A percentile compares a stretch with the other conserved stretches of the same genome.
These are phyloP conservation scores for Graphium sp. DNA, from an alignment of 2,329 filamentous ascomycete species.

Conservation along the genomic window DNA sequence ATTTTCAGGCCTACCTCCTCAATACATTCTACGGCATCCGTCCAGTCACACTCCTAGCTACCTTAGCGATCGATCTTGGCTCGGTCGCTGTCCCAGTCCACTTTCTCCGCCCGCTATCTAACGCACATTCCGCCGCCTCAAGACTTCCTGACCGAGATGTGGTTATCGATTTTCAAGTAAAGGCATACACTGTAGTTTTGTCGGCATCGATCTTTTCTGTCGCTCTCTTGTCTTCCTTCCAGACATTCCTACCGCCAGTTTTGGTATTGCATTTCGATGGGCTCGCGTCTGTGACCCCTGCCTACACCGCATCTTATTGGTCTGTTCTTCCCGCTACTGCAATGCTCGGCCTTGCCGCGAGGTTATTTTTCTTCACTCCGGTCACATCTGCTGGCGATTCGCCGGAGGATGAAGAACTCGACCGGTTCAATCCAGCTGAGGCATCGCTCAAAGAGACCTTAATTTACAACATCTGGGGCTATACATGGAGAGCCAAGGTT, in stretches of 20 bases:
- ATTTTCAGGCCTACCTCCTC: conserved; percentile 55
- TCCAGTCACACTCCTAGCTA: conserved; percentile 39
- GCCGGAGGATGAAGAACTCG: conserved; percentile 27
- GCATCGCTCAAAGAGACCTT: conserved; percentile 56
- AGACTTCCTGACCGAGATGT: conserved; percentile 45
- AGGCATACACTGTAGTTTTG: conserved; percentile 48
- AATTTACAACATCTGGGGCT: conserved; percentile 57
- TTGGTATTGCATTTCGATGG: conserved; percentile 63
- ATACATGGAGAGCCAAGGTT: conserved; percentile 42
- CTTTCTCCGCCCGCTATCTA: conserved; percentile 52
- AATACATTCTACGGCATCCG: conserved; percentile 61
- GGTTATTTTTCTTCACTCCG: conserved; percentile 63
- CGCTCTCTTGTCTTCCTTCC: conserved; percentile 51
- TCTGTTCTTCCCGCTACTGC: conserved; percentile 42
- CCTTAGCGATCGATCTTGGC: conserved; percentile 50
- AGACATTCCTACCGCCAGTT: conserved; percentile 51
- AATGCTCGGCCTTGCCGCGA: conserved; percentile 50
- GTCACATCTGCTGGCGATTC: conserved; percentile 35
- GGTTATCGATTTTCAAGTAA: conserved; percentile 43
- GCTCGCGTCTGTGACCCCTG: conserved; percentile 50
- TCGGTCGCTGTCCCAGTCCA: conserved; percentile 59
- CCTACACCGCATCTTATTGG: conserved; percentile 44
- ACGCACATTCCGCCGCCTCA: conserved; percentile 39
- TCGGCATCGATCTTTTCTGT: conserved; percentile 60
- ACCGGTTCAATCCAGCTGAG: conserved; percentile 43